Evolutionary conservation across 129 eudicot genomes (phyloP).

Genomic region (Tagetes erecta): DNA sequence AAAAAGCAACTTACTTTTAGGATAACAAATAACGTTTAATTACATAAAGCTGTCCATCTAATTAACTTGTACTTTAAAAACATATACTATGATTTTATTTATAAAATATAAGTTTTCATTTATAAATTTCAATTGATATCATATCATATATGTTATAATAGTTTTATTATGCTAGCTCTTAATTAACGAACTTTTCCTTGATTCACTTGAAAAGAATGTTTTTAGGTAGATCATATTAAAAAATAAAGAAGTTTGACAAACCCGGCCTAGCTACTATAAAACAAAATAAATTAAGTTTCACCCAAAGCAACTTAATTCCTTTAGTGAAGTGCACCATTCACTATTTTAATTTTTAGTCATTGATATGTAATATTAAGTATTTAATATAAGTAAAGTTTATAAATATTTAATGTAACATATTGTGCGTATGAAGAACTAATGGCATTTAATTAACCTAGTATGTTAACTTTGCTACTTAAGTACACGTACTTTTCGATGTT

Average conservation of each 20-base stretch:
- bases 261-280: background rate
- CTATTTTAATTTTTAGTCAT: background rate
- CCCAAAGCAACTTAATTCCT: background rate
- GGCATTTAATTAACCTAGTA: too few species aligned
- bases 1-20: conserved; percentile 17
- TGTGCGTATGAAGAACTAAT: too few species aligned
- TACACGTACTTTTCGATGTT: too few species aligned
- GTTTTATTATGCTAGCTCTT: too few species aligned
- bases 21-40: background rate
- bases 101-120: background rate
- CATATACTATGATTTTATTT: background rate
- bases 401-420: too few species aligned
- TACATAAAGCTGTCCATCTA: background rate
- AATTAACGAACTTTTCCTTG: background rate
- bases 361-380: background rate
- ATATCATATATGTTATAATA: background rate
- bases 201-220: background rate
- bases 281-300: background rate
- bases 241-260: background rate
- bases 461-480: too few species aligned
- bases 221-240: background rate
- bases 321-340: conserved; percentile 34
- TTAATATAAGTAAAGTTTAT: too few species aligned
- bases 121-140: background rate
- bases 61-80: background rate